phyloP scores from a whole-genome alignment of 805 yeast genomes.

The Candida anglica region DNA sequence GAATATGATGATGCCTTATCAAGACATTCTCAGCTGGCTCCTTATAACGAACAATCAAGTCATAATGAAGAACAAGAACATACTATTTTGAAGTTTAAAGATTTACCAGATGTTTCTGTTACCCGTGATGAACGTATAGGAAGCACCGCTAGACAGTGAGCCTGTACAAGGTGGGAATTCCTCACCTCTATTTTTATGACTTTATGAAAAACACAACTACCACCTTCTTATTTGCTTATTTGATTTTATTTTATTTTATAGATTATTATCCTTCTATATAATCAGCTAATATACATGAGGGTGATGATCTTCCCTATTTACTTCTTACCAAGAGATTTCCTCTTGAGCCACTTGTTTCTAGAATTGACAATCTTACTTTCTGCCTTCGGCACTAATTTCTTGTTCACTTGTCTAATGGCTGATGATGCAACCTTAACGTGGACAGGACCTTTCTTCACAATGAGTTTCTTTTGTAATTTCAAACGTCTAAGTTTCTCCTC shows the following conservation, averaged over 20 bases:
- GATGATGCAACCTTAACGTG: constrained; percentile 31
- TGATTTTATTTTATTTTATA: neutral
- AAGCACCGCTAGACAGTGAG: too few species aligned
- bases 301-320: constrained; percentile 8
- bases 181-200: neutral
- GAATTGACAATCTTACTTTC: constrained; percentile 27
- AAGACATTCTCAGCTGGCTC: neutral
- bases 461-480: constrained; percentile 13
- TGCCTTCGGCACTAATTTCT: constrained; percentile 31
- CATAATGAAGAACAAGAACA: constrained; percentile 4
- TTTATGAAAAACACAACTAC: neutral
- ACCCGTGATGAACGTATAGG: constrained; percentile 2
- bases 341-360: constrained; percentile 36
- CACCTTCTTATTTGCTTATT: neutral
- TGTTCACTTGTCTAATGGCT: constrained; percentile 6
- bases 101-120: neutral
- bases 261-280: too few species aligned
- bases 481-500: constrained; percentile 29
- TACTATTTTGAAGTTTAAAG: constrained; percentile 3
- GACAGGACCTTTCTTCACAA: constrained; percentile 38
- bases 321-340: constrained; percentile 33
- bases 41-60: neutral
- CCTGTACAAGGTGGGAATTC: neutral
- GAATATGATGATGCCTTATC: constrained; percentile 39
- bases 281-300: too few species aligned